Evolutionary conservation across 805 yeast genomes (phyloP).

Genomic region (Metschnikowia lachancei): DNA sequence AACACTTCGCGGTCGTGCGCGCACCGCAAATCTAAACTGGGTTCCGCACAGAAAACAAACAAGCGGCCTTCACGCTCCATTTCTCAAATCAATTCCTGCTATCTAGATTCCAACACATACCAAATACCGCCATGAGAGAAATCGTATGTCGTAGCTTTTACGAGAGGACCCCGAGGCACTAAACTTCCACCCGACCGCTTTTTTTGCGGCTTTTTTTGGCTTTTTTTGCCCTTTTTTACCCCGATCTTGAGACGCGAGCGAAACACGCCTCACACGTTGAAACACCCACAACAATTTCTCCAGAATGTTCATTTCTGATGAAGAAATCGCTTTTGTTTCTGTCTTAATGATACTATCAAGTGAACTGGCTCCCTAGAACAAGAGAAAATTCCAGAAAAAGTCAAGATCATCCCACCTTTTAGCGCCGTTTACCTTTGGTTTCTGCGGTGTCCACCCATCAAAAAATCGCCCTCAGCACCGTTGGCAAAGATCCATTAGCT

Average conservation of each 20-base stretch:
- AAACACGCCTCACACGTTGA: background rate
- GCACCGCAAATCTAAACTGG: conserved; percentile 15
- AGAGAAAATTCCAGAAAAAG: no score
- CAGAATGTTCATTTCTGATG: no score
- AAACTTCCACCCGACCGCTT: background rate
- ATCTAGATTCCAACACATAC: conserved; percentile 7
- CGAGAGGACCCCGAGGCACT: background rate
- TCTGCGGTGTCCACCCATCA: no score
- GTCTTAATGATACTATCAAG: no score
- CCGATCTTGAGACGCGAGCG: background rate
- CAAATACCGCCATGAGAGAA: conserved; percentile 25
- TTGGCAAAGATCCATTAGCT: no score
- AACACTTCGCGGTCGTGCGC: conserved; percentile 22
- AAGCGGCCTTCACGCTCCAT: conserved; percentile 12
- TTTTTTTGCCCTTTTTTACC: background rate
- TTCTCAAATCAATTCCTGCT: conserved; percentile 6
- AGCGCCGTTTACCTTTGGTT: no score
- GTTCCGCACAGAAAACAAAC: conserved; percentile 23
- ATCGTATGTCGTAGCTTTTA: conserved; percentile 23
- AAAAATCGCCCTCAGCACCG: no score
- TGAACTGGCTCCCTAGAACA: no score
- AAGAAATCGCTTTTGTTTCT: no score
- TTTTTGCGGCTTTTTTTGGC: background rate
- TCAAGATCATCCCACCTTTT: no score
- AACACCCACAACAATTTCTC: no score